Evolutionary conservation across 192 early-diverging fungal genomes (phyloP).

Genomic region (Backusella circina): DNA sequence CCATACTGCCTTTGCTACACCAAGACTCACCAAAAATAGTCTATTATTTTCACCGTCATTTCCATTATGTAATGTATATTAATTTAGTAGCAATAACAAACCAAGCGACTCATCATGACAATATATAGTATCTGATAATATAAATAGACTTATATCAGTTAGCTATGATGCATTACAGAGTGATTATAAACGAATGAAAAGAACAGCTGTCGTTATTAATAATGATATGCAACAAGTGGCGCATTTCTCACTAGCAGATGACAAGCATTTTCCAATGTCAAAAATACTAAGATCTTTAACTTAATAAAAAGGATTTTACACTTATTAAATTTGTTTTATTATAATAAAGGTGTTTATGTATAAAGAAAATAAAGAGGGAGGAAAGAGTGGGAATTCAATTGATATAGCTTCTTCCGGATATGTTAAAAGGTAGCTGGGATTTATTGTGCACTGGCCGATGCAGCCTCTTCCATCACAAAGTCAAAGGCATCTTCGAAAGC

Average conservation of each 20-base stretch:
- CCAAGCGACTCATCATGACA: background rate
- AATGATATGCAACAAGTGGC: background rate
- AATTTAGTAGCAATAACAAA: background rate
- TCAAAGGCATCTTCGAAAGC: too few species aligned
- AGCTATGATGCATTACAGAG: background rate
- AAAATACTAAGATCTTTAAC: background rate
- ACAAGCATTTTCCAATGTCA: background rate
- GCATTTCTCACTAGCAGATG: background rate
- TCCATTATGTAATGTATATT: background rate
- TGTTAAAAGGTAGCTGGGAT: background rate
- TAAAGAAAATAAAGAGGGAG: background rate
- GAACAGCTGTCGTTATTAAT: conserved; percentile 1
- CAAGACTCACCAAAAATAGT: background rate
- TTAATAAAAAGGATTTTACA: background rate
- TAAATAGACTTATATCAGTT: background rate
- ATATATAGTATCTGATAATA: background rate
- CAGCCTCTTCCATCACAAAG: background rate
- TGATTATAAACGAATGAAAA: background rate
- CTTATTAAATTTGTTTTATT: background rate
- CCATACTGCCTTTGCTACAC: background rate
- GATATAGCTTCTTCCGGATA: background rate
- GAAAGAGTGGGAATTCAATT: background rate
- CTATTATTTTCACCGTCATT: conserved; percentile 3
- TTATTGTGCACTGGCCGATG: background rate
- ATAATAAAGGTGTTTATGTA: background rate